Evolutionary conservation across 1,139 yeast genomes (phyloP), one percentile per base, ranked within the genome.

Genomic region (Maudiozyma humilis): DNA sequence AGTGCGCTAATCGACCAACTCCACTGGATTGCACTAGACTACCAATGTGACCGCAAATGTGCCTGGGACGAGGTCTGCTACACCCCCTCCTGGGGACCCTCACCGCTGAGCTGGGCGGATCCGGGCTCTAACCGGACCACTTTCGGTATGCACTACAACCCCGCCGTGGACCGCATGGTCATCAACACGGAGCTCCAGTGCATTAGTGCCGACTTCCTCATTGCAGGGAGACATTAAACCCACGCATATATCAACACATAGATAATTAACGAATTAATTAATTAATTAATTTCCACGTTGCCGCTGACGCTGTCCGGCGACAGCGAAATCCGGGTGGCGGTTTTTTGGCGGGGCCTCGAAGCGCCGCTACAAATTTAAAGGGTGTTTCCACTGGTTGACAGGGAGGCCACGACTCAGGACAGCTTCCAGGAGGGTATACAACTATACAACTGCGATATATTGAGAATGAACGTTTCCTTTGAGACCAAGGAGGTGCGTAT

Each of bases 11-110:
- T 69, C 3, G 44, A 52, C 3, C 43, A 46, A 0, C 52, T 73
- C 32, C 57, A 65, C 36, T 76, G 81, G 81, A 47, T 53, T 3
- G 47, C 72, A 1, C 54, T 65, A 0, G 69, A 67, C 47, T 69
- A 69, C 46, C 53, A 62, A 32, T 76, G 81, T 54, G 50, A 65
- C 0, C 46, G 52, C 4, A 54, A 54, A 8, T 76, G 82, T 56
- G 62, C 51, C 0, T 57, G 62, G 56, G 68, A 71, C 50, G 75
- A 73, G 48, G 51, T 73, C 1, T 77, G 82, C 52, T 74, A 66
- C 44, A 67, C 74, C 4, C 81, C 81, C 1, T 69, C 78, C 0
- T 76, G 81, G 81, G 81, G 81, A 0, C 81, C 82, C 1, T 62
- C 72, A 0, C 78, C 79, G 2, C 37, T 72, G 16, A 71, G 74